Base-by-base conservation (phyloP, 2,329 filamentous ascomycete genomes). In the Clarireedia homoeocarpa region DNA sequence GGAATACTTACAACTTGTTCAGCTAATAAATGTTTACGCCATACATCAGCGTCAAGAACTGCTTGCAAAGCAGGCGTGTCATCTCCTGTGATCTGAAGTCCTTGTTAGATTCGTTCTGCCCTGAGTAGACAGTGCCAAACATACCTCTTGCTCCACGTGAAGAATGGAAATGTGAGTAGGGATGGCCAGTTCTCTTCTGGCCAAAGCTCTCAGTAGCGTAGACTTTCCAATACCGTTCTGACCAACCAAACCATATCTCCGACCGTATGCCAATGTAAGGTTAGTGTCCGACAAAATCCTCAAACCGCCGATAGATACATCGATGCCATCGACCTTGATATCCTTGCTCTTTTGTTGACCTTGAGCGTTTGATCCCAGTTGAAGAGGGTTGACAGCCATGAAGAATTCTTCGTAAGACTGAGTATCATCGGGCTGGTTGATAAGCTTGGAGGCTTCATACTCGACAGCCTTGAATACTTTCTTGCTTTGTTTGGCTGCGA, bases 391-490 rank as follows among this genome's bases (percentile, higher is more conserved):
- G 77, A 99, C 94, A 53, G 90, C 87, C 94, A 99, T 97, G 81
- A 95, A 99, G 75, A 99, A 97, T 71, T 99, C 94, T 74, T 99
- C 94, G 71, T 99, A 99, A 42, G 90, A 95, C 77, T 96, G 86
- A 12, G 91, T 78, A 66, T 86, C 82, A 66, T 92, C 87, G 4
- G 89, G 80, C 72, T 89, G 83, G 69, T 95, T 86, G 63, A 99
- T 83, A 63, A 99, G 78, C 63, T 85, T 85, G 12, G 94, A 97
- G 0, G 94, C 89, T 75, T 99, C 94, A 71, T 99, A 99, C 73
- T 96, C 89, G 65, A 99, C 94, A 55, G 87, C 96, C 80, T 97
- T 97, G 85, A 94, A 96, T 38, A 85, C 83, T 77, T 99, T 99
- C 79, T 95, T 95, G 75, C 91, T 94, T 76, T 97, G 94, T 77